Base-by-base conservation (phyloP, 2,329 filamentous ascomycete genomes). In the Fusarium sp. region DNA sequence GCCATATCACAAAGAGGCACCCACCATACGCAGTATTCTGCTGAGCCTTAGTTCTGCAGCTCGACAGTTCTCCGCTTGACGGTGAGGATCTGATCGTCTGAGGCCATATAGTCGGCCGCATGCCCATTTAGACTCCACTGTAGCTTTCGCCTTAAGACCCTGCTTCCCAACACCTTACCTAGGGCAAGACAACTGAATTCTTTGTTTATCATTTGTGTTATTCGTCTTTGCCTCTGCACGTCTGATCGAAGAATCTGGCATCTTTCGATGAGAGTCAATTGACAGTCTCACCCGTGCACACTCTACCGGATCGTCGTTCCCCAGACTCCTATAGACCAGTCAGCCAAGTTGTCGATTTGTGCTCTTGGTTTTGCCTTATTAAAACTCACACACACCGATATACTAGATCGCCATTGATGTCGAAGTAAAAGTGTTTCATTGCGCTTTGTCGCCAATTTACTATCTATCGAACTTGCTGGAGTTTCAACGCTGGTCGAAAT, bases 401-500 rank as follows among this genome's bases (percentile, higher is more conserved):
- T 50, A 65, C 60, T 37, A 54, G 54, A 51, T 56, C 40, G 28
- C 59, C 40, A 53, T 72, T 69, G 49, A 77, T 77, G 75, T 70
- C 71, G 66, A 76, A 68, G 40, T 73, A 71, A 69, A 60, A 53
- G 20, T 50, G 16, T 30, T 45, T 41, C 33, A 56, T 49, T 57
- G 77, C 74, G 75, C 73, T 59, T 66, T 66, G 74, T 70, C 73
- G 74, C 74, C 53, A 20, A 62, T 60, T 59, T 44, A 52, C 47
- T 46, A 62, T 51, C 45, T 42, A 62, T 50, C 56, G 33, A n/a
- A 49, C 40, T 37, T 51, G 44, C 67, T 61, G 42, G 61, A 76
- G 65, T 75, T 68, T 54, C 52, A 52, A 72, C 66, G 72, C 72
- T 73, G 73, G 71, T 72, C 77, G 73, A 76, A 65, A 86, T 86